These are phyloP conservation scores for Mycena haematopus DNA, from an alignment of 768 basidiomycete species.

Conservation along the genomic window DNA sequence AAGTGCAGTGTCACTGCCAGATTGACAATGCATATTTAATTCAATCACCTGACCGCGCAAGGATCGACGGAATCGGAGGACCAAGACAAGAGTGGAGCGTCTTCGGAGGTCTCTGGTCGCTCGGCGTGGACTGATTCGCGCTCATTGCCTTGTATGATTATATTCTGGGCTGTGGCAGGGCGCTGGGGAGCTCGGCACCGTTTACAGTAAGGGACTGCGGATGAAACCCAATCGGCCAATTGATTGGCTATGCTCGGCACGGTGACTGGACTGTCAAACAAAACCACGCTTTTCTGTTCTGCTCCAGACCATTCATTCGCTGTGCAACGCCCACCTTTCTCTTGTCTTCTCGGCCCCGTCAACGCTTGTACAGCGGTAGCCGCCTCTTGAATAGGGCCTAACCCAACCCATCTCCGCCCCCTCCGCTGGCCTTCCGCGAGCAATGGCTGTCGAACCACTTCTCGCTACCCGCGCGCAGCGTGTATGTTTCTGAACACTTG, in stretches of 20 bases:
- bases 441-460: conserved; percentile 76
- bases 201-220: too few relatives aligned
- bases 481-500: background rate
- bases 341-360: too few relatives aligned
- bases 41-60: conserved; percentile 15
- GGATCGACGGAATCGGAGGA: background rate
- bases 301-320: background rate
- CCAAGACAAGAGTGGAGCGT: too few relatives aligned
- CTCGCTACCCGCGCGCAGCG: conserved; percentile 76
- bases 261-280: background rate
- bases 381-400: background rate
- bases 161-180: too few relatives aligned
- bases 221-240: background rate
- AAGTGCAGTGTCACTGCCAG: too few relatives aligned
- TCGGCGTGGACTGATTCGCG: too few relatives aligned
- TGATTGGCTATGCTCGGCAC: background rate
- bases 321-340: background rate
- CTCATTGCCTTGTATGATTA: too few relatives aligned
- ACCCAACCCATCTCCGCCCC: conserved; percentile 7
- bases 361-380: background rate
- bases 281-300: background rate
- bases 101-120: too few relatives aligned
- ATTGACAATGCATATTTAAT: background rate
- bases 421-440: conserved; percentile 10
- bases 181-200: too few relatives aligned